These are phyloP conservation scores for Anthracocystis setariae DNA, from an alignment of 1,284 basidiomycete genomes.

Conservation along the genomic window DNA sequence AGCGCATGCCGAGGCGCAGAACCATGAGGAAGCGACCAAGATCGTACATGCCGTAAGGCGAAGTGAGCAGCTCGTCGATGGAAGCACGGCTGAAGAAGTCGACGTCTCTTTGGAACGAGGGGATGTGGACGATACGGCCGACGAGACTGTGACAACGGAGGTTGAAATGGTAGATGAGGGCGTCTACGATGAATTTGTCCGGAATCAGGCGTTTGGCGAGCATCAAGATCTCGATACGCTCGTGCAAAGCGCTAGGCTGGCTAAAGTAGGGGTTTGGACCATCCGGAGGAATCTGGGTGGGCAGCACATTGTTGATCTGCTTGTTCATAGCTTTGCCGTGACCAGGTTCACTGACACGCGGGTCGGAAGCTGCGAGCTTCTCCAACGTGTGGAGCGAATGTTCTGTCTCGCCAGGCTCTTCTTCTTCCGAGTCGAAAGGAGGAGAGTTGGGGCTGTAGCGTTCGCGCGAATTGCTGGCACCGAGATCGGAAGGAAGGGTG, in stretches of 20 bases:
- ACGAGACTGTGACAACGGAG: slow-evolving; percentile 39
- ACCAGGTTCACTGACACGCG: slow-evolving; percentile 32
- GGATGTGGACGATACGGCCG: slow-evolving; percentile 55
- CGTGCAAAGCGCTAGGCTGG: slow-evolving; percentile 16
- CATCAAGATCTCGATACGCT: slow-evolving; percentile 40
- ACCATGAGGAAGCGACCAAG: slow-evolving; percentile 51
- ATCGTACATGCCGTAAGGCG: slow-evolving; percentile 41
- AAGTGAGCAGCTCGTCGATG: slow-evolving; percentile 41
- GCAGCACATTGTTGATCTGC: slow-evolving; percentile 29
- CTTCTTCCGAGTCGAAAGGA: slow-evolving; percentile 33
- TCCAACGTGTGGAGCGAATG: slow-evolving; percentile 34
- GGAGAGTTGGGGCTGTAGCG: slow-evolving; percentile 13
- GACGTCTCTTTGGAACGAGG: slow-evolving; percentile 27
- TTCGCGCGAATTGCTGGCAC: slow-evolving; percentile 13
- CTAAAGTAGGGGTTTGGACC: slow-evolving; percentile 19
- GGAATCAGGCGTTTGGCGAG: slow-evolving; percentile 29
- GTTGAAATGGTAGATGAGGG: slow-evolving; percentile 32
- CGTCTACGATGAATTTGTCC: slow-evolving; percentile 18
- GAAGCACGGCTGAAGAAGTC: slow-evolving; percentile 37
- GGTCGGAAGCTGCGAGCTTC: slow-evolving; percentile 45
- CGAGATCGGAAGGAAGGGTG: slow-evolving; percentile 23
- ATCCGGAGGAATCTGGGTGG: slow-evolving; percentile 13
- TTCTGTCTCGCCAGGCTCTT: slow-evolving; percentile 37
- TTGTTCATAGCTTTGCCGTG: slow-evolving; percentile 34
- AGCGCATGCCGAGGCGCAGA: slow-evolving; percentile 53